phyloP scores from a whole-genome alignment of 106 monocot species.

The Cymbidium sinense region DNA sequence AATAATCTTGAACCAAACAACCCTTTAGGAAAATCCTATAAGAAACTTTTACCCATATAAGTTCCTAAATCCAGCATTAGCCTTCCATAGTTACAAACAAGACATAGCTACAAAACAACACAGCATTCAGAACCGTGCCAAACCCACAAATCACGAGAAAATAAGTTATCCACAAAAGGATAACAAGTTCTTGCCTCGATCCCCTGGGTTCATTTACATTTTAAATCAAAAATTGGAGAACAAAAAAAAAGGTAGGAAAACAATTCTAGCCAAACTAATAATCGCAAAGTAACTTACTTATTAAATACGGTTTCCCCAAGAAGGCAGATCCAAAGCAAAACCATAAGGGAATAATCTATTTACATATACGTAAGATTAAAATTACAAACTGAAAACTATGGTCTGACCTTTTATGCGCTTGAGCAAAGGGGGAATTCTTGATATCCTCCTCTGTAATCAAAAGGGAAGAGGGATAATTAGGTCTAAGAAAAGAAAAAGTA shows the following conservation, averaged over 20 bases:
- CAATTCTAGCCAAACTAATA: neutral
- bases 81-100: neutral
- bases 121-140: neutral
- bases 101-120: neutral
- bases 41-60: too few species aligned
- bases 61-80: neutral
- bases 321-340: neutral
- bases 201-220: neutral
- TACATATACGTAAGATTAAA: neutral
- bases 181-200: neutral
- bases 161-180: neutral
- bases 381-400: neutral
- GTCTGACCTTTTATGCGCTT: conserved; percentile 50
- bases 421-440: conserved; percentile 76
- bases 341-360: neutral
- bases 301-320: neutral
- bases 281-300: neutral
- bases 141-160: neutral
- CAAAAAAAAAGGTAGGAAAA: neutral
- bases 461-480: neutral
- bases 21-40: too few species aligned
- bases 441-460: conserved; percentile 65
- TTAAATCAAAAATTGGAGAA: neutral
- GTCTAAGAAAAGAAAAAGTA: neutral
- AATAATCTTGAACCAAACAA: too few species aligned